Conservation (phyloP, 495 filamentous ascomycete species). For the Trypethelium eluteriae region DNA sequence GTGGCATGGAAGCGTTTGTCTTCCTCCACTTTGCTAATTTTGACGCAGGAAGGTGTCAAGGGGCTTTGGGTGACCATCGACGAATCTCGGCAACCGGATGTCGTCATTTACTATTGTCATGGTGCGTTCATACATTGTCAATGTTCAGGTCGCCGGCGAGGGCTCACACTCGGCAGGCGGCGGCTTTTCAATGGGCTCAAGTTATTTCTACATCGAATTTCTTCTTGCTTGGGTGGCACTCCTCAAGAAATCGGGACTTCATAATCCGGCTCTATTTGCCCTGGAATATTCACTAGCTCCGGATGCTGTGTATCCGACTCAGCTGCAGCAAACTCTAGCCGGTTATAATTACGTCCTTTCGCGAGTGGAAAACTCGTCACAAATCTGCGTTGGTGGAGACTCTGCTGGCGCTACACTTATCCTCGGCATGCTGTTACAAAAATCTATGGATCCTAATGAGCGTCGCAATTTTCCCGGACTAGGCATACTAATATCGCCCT, state of each 20-base stretch:
- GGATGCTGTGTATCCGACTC: conserved; percentile 58
- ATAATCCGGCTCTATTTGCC: conserved; percentile 68
- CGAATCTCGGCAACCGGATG: conserved; percentile 48
- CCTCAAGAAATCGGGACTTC: conserved; percentile 51
- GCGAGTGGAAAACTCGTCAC: conserved; percentile 44
- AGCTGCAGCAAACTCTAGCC: conserved; percentile 54
- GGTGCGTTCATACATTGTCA: conserved; percentile 39
- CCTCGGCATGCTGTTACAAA: conserved; percentile 56
- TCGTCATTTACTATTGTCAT: conserved; percentile 67
- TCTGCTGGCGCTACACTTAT: conserved; percentile 66
- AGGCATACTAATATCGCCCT: conserved; percentile 49
- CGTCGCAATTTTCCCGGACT: conserved; percentile 49
- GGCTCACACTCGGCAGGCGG: conserved; percentile 44
- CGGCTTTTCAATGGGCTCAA: conserved; percentile 69
- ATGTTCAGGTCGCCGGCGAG: not conserved
- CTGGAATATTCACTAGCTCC: conserved; percentile 76
- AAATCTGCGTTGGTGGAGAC: conserved; percentile 61
- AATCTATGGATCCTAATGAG: conserved; percentile 36
- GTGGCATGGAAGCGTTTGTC: conserved; percentile 15
- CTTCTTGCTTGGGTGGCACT: conserved; percentile 56
- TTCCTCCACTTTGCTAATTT: conserved; percentile 2
- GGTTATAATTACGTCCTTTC: conserved; percentile 61
- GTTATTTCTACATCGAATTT: conserved; percentile 77
- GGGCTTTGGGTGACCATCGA: conserved; percentile 58
- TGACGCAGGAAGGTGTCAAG: conserved; percentile 36